phyloP scores from a whole-genome alignment of 1,284 basidiomycete species.

The Hemileia vastatrix region DNA sequence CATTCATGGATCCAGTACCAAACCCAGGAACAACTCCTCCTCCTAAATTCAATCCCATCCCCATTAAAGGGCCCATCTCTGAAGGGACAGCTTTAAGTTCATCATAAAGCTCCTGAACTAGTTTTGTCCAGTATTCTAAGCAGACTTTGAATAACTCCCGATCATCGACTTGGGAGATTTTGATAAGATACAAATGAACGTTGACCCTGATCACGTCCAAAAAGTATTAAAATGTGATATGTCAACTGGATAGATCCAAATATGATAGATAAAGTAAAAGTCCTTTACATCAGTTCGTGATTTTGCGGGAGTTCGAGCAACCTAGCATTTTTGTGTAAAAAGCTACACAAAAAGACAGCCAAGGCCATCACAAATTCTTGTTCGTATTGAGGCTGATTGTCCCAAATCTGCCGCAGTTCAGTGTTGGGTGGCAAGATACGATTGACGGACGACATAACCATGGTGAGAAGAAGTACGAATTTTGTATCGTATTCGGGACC shows the following conservation, averaged over 20 bases:
- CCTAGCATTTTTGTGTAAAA: slow-evolving; percentile 66
- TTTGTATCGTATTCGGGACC: slow-evolving; percentile 98
- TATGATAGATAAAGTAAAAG: not conserved
- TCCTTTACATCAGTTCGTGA: slow-evolving; percentile 66
- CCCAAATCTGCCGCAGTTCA: slow-evolving; percentile 76
- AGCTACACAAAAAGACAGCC: slow-evolving; percentile 92
- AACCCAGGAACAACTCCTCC: slow-evolving; percentile 48
- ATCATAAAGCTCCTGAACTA: slow-evolving; percentile 97
- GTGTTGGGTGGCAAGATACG: slow-evolving; percentile 96
- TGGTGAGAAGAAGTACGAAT: slow-evolving; percentile 93
- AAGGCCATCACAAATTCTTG: slow-evolving; percentile 97
- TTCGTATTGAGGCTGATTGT: slow-evolving; percentile 78
- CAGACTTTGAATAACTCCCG: slow-evolving; percentile 99
- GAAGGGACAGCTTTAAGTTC: slow-evolving; percentile 87
- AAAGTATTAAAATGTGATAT: not conserved
- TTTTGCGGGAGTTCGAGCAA: slow-evolving; percentile 85
- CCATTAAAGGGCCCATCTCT: slow-evolving; percentile 87
- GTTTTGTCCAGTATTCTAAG: slow-evolving; percentile 95
- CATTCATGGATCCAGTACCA: slow-evolving; percentile 36
- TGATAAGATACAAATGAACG: slow-evolving; percentile 97
- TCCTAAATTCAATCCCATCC: slow-evolving; percentile 64
- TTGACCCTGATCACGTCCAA: slow-evolving; percentile 51
- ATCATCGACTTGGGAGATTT: slow-evolving; percentile 96
- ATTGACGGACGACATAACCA: slow-evolving; percentile 95
- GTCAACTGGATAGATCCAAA: not conserved